Percentiles rank a stretch among this genome's conserved stretches.
Conservation (phyloP, 768 basidiomycete species). For the Termitomyces bulborhizus region DNA sequence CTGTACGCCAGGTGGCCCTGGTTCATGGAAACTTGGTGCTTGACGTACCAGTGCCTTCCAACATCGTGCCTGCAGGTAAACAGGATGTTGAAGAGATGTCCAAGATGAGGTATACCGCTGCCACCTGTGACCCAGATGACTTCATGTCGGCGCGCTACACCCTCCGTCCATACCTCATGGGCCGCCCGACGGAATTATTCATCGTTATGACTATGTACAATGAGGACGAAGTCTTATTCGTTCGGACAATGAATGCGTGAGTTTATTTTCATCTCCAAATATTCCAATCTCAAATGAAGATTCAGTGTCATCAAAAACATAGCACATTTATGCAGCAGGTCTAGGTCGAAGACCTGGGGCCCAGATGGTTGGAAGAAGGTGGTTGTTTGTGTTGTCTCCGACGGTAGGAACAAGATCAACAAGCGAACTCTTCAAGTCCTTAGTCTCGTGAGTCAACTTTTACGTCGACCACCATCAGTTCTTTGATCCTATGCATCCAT, state of each 20-base stretch:
- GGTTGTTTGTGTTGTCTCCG: slow-evolving; percentile 83
- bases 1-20: slow-evolving; percentile 73
- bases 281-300: slow-evolving; percentile 1
- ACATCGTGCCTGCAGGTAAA: slow-evolving; percentile 68
- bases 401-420: slow-evolving; percentile 83
- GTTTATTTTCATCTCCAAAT: slow-evolving; percentile 20
- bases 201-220: slow-evolving; percentile 98
- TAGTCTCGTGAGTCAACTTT: slow-evolving; percentile 48
- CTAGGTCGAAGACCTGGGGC: slow-evolving; percentile 78
- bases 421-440: slow-evolving; percentile 89
- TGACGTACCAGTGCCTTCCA: slow-evolving; percentile 74
- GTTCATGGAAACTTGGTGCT: slow-evolving; percentile 81
- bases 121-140: slow-evolving; percentile 86
- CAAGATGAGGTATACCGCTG: slow-evolving; percentile 85
- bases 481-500: background rate
- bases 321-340: slow-evolving; percentile 67
- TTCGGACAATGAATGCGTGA: slow-evolving; percentile 79
- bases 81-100: slow-evolving; percentile 64
- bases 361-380: slow-evolving; percentile 87
- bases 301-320: slow-evolving; percentile 81
- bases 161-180: slow-evolving; percentile 71
- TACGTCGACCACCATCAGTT: background rate
- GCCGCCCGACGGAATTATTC: slow-evolving; percentile 85
- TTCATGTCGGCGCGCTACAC: slow-evolving; percentile 76
- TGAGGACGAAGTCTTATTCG: slow-evolving; percentile 79